Percentiles rank a stretch among this genome's conserved stretches.
Evolutionary conservation across 2,329 filamentous ascomycete species (phyloP).

Genomic region (Pyrenophora teres): DNA sequence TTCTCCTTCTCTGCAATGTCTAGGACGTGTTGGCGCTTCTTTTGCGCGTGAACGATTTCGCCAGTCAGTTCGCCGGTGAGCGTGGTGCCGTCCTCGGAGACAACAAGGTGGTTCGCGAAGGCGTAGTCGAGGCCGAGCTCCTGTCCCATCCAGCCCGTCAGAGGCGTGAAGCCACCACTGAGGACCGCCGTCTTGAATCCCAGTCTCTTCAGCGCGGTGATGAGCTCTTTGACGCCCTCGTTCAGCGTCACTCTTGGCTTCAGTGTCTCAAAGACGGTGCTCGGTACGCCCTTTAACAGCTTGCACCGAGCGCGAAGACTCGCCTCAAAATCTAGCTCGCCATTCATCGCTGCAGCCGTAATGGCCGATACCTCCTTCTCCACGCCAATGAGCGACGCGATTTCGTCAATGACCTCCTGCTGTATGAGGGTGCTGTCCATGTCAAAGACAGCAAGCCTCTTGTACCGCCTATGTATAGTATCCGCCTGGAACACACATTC

Average conservation of each 20-base stretch:
- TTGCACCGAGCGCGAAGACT: constrained; percentile 80
- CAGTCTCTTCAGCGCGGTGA: constrained; percentile 73
- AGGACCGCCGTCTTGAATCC: constrained; percentile 89
- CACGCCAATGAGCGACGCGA: constrained; percentile 84
- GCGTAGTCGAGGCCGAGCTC: constrained; percentile 86
- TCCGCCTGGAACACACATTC: constrained; percentile 80
- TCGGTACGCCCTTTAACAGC: constrained; percentile 79
- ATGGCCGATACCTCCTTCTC: constrained; percentile 83
- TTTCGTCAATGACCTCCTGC: constrained; percentile 95
- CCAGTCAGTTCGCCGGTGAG: constrained; percentile 76
- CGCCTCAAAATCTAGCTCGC: constrained; percentile 87
- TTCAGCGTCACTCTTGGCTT: constrained; percentile 78
- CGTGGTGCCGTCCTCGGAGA: constrained; percentile 57
- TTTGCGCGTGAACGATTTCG: constrained; percentile 74
- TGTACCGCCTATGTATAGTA: constrained; percentile 74
- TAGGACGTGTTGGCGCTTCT: constrained; percentile 72
- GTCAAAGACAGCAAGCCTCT: constrained; percentile 90
- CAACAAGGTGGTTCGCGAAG: constrained; percentile 80
- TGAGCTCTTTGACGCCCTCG: constrained; percentile 74
- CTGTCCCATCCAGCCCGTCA: constrained; percentile 83
- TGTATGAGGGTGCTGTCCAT: constrained; percentile 99
- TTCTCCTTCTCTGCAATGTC: constrained; percentile 72
- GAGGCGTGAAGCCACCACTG: constrained; percentile 87
- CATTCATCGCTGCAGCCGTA: constrained; percentile 92
- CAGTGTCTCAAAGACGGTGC: constrained; percentile 77